These are phyloP conservation scores for Piper betle DNA, from an alignment of 164 flowering plant genomes.

Conservation along the genomic window DNA sequence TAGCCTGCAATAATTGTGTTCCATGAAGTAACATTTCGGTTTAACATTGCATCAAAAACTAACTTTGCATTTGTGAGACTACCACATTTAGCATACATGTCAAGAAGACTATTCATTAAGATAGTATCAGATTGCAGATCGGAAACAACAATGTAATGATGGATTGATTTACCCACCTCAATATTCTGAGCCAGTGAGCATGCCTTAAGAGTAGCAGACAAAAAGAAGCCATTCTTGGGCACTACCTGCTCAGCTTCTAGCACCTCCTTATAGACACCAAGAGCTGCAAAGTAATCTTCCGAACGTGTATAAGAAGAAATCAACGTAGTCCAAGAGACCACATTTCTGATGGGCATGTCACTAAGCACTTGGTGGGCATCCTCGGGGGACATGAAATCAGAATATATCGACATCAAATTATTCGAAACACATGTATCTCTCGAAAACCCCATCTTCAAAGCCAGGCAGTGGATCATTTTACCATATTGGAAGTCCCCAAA, in stretches of 20 bases:
- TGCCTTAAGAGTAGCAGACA: slow-evolving; percentile 17
- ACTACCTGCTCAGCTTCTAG: slow-evolving; percentile 5
- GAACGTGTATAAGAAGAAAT: slow-evolving; percentile 10
- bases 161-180: slow-evolving; percentile 17
- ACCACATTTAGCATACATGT: slow-evolving; percentile 22
- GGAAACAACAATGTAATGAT: slow-evolving; percentile 5
- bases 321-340: slow-evolving; percentile 24
- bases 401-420: slow-evolving; percentile 16
- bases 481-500: slow-evolving; percentile 8
- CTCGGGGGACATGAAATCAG: slow-evolving; percentile 4
- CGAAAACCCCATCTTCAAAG: slow-evolving; percentile 13
- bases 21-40: slow-evolving; percentile 13
- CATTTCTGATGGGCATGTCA: slow-evolving; percentile 16
- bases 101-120: slow-evolving; percentile 19
- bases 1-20: slow-evolving; percentile 21
- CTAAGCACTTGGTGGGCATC: slow-evolving; percentile 13
- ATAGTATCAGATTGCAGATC: slow-evolving; percentile 11
- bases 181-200: slow-evolving; percentile 12
- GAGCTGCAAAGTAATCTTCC: slow-evolving; percentile 12
- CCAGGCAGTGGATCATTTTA: slow-evolving; percentile 11
- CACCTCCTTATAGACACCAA: slow-evolving; percentile 9
- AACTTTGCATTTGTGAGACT: slow-evolving; percentile 14
- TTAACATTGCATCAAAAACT: slow-evolving; percentile 13
- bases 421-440: slow-evolving; percentile 8
- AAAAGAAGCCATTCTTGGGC: slow-evolving; percentile 14